Evolutionary conservation across 495 filamentous ascomycete species (phyloP), one percentile per base, ranked within the genome.

Genomic region (Annulohypoxylon moriforme): DNA sequence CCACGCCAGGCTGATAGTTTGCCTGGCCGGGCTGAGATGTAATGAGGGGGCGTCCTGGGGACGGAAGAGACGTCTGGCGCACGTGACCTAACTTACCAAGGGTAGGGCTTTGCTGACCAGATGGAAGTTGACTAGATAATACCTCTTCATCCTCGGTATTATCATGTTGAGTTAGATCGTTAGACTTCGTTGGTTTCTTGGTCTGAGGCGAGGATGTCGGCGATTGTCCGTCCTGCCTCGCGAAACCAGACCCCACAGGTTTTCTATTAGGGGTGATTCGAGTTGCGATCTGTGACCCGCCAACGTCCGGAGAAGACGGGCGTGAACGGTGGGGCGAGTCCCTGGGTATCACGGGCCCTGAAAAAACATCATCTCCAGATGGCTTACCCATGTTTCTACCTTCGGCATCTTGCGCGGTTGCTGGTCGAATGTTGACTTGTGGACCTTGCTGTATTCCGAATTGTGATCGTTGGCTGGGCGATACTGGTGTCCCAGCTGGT

Each of bases 241-340:
- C 18, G 44, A 62, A 55, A 14, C 63, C 64, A 16, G 74, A 74
- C 10, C 65, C 74, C 8, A 76, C 71, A 20, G 76, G 76, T 25
- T 78, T 76, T 59, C 76, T 72, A n/a, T 42, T 76, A 14, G 73
- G 76, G n/a, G 74, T 60, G 3, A 29, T 46, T 0, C 76, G 73
- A 25, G 46, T 24, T 27, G 46, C 55, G 0, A 22, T 31, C 3
- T 64, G 61, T 1, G 67, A 57, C 5, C 50, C 71, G 8, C 60
- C 42, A 20, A 33, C 18, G n/a, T 63, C 44, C 69, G 25, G 55
- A 56, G 73, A 72, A 1, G 64, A 38, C 36, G 60, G 64, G 4
- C 62, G 61, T 40, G 75, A 67, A 25, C 62, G 50, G 24, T 46
- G 60, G 22, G 71, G 67, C 11, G 70, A 67, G 22, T 65, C 57